These are phyloP conservation scores for Fraxinus paxiana DNA, from an alignment of 305 asterid genomes.

Conservation along the genomic window DNA sequence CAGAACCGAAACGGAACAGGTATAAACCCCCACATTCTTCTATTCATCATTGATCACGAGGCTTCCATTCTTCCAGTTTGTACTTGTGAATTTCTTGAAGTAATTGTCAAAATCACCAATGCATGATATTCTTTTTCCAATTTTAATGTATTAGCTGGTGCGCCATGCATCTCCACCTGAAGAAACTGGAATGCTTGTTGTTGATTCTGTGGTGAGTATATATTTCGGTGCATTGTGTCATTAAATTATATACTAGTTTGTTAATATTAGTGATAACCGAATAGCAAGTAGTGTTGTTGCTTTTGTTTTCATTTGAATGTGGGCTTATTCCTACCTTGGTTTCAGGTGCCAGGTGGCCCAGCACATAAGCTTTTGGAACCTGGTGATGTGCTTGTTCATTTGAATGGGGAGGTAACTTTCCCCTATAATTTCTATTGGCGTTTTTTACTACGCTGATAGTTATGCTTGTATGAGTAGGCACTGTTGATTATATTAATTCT, in stretches of 20 bases:
- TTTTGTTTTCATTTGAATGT: conserved; percentile 21
- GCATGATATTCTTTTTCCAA: conserved; percentile 14
- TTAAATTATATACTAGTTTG: not conserved
- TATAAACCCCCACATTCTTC: conserved; percentile 19
- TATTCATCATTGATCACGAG: conserved; percentile 8
- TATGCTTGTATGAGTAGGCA: conserved; percentile 11
- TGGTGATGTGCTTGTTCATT: conserved; percentile 89
- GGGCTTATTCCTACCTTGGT: conserved; percentile 23
- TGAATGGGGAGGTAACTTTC: conserved; percentile 84
- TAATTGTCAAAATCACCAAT: not conserved
- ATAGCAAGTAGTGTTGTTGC: not conserved
- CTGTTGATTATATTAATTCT: not conserved
- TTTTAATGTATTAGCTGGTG: conserved; percentile 57
- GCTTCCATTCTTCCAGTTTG: not conserved
- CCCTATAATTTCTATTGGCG: not conserved
- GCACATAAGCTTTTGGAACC: conserved; percentile 92
- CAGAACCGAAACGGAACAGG: conserved; percentile 85
- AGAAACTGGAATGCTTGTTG: conserved; percentile 99
- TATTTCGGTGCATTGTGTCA: conserved; percentile 9
- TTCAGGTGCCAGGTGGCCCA: conserved; percentile 96
- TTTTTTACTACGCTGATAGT: not conserved
- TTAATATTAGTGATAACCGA: not conserved
- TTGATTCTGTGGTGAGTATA: conserved; percentile 89
- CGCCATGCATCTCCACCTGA: conserved; percentile 80
- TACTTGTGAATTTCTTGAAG: conserved; percentile 12